These are phyloP conservation scores for Fusarium dimerum DNA, from an alignment of 2,329 filamentous ascomycete genomes.

Conservation along the genomic window DNA sequence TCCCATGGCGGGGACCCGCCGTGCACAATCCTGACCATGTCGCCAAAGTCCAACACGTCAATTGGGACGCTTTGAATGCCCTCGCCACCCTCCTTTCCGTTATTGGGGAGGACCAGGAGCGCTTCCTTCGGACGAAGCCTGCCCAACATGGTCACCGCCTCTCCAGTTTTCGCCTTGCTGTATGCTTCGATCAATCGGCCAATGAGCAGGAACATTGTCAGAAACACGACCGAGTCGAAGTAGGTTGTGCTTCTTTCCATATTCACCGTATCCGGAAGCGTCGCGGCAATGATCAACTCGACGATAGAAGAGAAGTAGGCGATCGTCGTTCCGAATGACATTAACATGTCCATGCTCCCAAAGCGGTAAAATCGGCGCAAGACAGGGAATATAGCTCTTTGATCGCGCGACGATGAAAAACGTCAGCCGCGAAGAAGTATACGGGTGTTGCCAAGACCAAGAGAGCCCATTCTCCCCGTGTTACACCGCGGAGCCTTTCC, in stretches of 20 bases:
- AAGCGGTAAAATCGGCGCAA: constrained; percentile 5
- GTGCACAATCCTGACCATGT: constrained; percentile 54
- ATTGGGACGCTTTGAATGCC: constrained; percentile 40
- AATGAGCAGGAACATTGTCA: constrained; percentile 62
- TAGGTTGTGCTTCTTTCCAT: constrained; percentile 36
- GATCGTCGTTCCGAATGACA: constrained; percentile 3
- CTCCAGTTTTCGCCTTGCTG: constrained; percentile 62
- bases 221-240: constrained; percentile 66
- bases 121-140: constrained; percentile 60
- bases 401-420: constrained; percentile 59
- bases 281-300: constrained; percentile 48
- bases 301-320: constrained; percentile 50
- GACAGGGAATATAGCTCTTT: constrained; percentile 56
- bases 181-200: constrained; percentile 58
- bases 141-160: constrained; percentile 60
- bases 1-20: constrained; percentile 62
- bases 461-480: constrained; percentile 60
- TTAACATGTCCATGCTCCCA: constrained; percentile 41
- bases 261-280: constrained; percentile 28
- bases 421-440: constrained; percentile 63
- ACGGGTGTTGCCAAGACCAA: constrained; percentile 63
- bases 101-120: constrained; percentile 35
- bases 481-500: constrained; percentile 24
- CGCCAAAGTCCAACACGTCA: constrained; percentile 55
- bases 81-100: not conserved